phyloP scores from a whole-genome alignment of 305 asterid species.

The Plantago rigida region DNA sequence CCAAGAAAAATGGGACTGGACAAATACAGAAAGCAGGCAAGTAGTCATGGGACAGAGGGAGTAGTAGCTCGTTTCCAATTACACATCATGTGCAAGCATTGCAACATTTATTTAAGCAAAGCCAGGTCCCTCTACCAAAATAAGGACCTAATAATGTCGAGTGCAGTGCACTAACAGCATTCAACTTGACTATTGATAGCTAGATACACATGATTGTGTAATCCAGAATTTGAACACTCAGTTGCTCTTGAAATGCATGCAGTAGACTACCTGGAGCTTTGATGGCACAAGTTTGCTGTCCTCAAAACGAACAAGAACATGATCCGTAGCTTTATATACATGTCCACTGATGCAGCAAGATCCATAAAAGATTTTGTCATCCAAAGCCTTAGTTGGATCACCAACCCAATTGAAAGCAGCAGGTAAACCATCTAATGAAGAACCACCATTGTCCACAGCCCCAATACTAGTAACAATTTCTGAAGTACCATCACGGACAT shows the following conservation, averaged over 20 bases:
- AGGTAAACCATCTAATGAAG: constrained; percentile 37
- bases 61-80: no score
- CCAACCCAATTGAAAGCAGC: constrained; percentile 61
- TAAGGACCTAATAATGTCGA: constrained; percentile 3
- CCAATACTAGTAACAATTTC: constrained; percentile 36
- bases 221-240: background rate
- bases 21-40: no score
- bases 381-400: constrained; percentile 44
- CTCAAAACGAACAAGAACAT: constrained; percentile 51
- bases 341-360: constrained; percentile 64
- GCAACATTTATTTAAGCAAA: background rate
- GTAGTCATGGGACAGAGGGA: no score
- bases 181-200: constrained; percentile 4
- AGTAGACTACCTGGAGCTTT: constrained; percentile 61
- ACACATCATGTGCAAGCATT: background rate
- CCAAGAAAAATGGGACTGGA: no score
- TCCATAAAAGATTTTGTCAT: constrained; percentile 50
- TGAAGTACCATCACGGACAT: constrained; percentile 32
- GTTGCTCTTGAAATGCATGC: constrained; percentile 14
- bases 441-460: constrained; percentile 28
- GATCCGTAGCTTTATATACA: constrained; percentile 48
- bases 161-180: constrained; percentile 12
- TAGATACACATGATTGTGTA: background rate
- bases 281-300: constrained; percentile 58
- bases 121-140: background rate